Evolutionary conservation across 2,329 filamentous ascomycete species (phyloP), one percentile per base, ranked within the genome.

Genomic region (Aureobasidium sp.): DNA sequence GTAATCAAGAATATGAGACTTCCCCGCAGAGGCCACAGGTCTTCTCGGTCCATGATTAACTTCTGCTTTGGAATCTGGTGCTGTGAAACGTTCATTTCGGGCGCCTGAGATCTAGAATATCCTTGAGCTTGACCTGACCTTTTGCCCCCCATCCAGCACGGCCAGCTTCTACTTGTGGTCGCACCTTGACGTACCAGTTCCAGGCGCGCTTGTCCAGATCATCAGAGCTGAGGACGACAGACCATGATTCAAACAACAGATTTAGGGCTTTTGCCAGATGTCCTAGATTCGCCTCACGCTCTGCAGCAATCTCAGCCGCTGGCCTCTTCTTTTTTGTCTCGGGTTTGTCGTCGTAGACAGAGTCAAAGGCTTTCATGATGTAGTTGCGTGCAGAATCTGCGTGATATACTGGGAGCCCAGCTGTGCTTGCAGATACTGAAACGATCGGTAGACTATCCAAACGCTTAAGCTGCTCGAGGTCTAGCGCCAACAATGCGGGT

Each of bases 61-160:
- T n/a, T 1, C 17, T 12, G 15, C 15, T 27, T 33, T 31, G 11
- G 7, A 17, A n/a, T 17, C 24, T 22, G 9, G 8, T 44, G 0
- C 2, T 1, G 3, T 14, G 8, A 29, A 33, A n/a, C 29, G 1
- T 22, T 49, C 29, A 58, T 12, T 37, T 37, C 3, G 29, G n/a
- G 57, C 81, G 77, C 62, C 82, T 79, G 64, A 90, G 68, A 9
- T 79, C 79, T 65, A 92, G 71, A 44, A 96, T 89, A 66, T 85
- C 84, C 15, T 76, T 76, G 39, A 95, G 71, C 66, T 79, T 85
- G 31, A 96, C 77, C 60, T 78, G 76, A 1, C 88, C 90, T 73
- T 93, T 94, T 14, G 87, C 88, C 31, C 91, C 91, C 91, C 91
- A 96, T 1, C 91, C 91, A 22, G 85, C 83, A 52, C 84, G 83